Percentiles rank a stretch among this genome's conserved stretches.
These are phyloP conservation scores for Pseudogymnoascus sp. DNA, from an alignment of 2,329 filamentous ascomycete genomes.

Conservation along the genomic window DNA sequence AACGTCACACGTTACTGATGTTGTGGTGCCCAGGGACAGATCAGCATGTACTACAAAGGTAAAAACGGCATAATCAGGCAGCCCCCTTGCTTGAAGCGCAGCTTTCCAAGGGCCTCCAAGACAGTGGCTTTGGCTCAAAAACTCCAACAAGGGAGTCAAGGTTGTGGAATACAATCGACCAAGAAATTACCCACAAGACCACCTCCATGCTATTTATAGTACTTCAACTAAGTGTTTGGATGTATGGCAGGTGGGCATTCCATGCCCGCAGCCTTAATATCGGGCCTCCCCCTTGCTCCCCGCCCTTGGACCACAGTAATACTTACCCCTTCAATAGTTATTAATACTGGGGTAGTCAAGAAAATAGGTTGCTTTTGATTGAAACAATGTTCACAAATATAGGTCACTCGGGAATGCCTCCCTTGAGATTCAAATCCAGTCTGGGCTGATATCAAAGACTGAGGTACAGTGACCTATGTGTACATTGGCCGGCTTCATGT, in stretches of 20 bases:
- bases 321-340: no score
- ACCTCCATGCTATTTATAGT: no score
- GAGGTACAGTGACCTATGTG: not conserved
- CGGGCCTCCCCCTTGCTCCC: no score
- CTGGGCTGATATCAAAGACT: not conserved
- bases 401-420: no score
- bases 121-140: not conserved
- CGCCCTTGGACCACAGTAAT: no score
- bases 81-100: not conserved
- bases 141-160: not conserved
- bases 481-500: not conserved
- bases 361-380: not conserved
- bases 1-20: not conserved
- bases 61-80: not conserved
- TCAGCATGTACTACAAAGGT: not conserved
- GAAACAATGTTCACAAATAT: not conserved
- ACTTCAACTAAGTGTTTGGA: no score
- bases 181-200: no score
- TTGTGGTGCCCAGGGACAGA: not conserved
- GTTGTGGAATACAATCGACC: no score
- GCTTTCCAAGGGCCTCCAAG: not conserved
- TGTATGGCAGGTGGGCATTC: not conserved
- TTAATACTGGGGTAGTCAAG: not conserved
- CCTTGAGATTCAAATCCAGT: not conserved
- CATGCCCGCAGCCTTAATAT: not conserved